Evolutionary conservation across 2,329 filamentous ascomycete genomes (phyloP).

Genomic region (Truncatella angustata): DNA sequence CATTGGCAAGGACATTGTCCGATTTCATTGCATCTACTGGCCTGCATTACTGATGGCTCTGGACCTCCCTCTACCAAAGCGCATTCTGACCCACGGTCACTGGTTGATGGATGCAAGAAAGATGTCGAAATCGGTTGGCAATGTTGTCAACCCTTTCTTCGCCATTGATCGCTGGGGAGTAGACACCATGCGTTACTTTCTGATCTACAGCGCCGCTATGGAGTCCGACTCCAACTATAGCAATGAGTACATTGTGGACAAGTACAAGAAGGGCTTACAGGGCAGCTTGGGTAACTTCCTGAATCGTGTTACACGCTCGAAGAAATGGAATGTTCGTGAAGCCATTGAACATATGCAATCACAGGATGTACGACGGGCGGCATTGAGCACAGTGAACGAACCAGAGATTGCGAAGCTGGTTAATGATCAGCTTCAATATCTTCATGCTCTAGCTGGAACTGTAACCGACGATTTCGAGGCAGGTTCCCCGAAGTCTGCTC

Average conservation of each 20-base stretch:
- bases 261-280: conserved; percentile 79
- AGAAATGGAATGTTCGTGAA: conserved; percentile 65
- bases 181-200: conserved; percentile 86
- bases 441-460: conserved; percentile 36
- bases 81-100: conserved; percentile 85
- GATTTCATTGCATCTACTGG: conserved; percentile 98
- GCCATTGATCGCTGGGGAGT: conserved; percentile 86
- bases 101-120: conserved; percentile 92
- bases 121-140: conserved; percentile 95
- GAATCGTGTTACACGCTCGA: conserved; percentile 65
- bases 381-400: not conserved
- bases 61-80: conserved; percentile 72
- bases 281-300: conserved; percentile 78
- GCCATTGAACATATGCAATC: conserved; percentile 44
- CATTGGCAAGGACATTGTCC: conserved; percentile 93
- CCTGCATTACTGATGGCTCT: conserved; percentile 92
- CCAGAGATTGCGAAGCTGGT: conserved; percentile 23
- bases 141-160: conserved; percentile 92
- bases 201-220: conserved; percentile 77
- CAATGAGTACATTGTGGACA: conserved; percentile 70
- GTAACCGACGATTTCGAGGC: conserved; percentile 59
- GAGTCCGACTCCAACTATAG: conserved; percentile 79
- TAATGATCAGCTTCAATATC: conserved; percentile 34
- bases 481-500: conserved; percentile 62
- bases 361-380: not conserved